Evolutionary conservation across 306 rosid species (phyloP).

Genomic region (Arachis hypogaea): DNA sequence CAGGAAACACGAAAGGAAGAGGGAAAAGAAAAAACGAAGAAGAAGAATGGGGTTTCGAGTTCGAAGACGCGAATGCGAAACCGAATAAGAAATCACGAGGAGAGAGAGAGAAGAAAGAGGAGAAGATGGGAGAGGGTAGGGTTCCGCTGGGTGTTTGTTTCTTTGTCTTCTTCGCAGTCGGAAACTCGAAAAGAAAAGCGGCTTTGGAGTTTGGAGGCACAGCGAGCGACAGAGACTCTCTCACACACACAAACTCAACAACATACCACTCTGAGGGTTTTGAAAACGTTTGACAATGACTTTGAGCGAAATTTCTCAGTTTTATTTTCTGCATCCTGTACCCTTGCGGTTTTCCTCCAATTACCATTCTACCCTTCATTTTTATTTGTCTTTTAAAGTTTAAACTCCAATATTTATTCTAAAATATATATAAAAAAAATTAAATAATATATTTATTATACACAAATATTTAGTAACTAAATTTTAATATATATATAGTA

Average conservation of each 20-base stretch:
- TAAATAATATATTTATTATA: too few species aligned
- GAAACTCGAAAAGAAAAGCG: slow-evolving; percentile 27
- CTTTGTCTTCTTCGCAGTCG: slow-evolving; percentile 45
- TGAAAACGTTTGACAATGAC: slow-evolving; percentile 50
- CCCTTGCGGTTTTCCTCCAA: neutral
- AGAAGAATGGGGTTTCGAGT: neutral
- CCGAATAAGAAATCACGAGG: slow-evolving; percentile 48
- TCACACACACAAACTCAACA: neutral
- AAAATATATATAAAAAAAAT: too few species aligned
- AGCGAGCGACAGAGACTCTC: neutral
- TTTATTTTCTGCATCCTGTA: neutral
- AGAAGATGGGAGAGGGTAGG: slow-evolving; percentile 44
- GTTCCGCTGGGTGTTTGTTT: slow-evolving; percentile 15
- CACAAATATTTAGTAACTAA: too few species aligned
- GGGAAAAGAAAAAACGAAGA: neutral
- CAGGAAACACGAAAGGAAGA: slow-evolving; percentile 25
- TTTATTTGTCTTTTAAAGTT: neutral
- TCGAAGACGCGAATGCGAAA: neutral
- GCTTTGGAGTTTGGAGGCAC: slow-evolving; percentile 30
- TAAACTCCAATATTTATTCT: too few species aligned
- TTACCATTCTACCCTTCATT: slow-evolving; percentile 15
- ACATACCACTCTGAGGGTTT: slow-evolving; percentile 41
- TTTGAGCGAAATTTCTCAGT: slow-evolving; percentile 1
- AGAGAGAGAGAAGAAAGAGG: neutral
- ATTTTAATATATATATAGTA: too few species aligned